Evolutionary conservation across 345 rosid genomes (phyloP), one percentile per base, ranked within the genome.

Genomic region (Arabis hirsuta): DNA sequence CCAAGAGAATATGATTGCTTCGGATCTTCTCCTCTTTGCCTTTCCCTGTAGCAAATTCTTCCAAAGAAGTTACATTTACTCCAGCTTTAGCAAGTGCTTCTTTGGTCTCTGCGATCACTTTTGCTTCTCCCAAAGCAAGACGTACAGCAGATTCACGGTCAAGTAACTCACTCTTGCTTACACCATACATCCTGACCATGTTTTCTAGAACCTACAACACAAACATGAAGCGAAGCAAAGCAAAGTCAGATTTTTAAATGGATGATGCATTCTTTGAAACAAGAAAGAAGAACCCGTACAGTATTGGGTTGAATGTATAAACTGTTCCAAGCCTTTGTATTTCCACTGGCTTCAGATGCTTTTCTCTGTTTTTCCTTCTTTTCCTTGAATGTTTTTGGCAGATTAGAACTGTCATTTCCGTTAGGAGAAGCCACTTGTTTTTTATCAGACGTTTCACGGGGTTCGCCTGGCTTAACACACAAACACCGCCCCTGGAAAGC

Each of bases 81-180:
- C 99, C 99, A 70, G 96, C 90, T 79, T 82, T 85, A 6, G 83
- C 26, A 73, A 95, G 85, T 69, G 96, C 85, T 31, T 82, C 89
- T 83, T 94, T 95, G 14, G 99, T 95, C 78, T 95, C 91, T 9
- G 89, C 91, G 65, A 95, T 83, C 72, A 91, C 97, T 86, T 91
- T 96, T 56, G 97, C 87, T 84, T 95, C 97, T 58, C 88, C 99
- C 82, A 95, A 80, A 76, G 99, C 99, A 74, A 89, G 77, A 51
- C 96, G 99, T 31, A 91, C 97, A 27, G 96, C 96, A 81, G 91
- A 83, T 74, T 89, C 96, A 47, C 84, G 85, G 79, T 91, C 96
- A 75, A 95, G 96, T 31, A 95, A 83, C 65, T 95, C 96, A 80
- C 97, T 81, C 82, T 95, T 16, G 16, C 16, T 79, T 74, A 16